Percentiles rank a stretch among this genome's conserved stretches.
Evolutionary conservation across 371 early-diverging fungal species (phyloP).

Genomic region (Actinomucor elegans): DNA sequence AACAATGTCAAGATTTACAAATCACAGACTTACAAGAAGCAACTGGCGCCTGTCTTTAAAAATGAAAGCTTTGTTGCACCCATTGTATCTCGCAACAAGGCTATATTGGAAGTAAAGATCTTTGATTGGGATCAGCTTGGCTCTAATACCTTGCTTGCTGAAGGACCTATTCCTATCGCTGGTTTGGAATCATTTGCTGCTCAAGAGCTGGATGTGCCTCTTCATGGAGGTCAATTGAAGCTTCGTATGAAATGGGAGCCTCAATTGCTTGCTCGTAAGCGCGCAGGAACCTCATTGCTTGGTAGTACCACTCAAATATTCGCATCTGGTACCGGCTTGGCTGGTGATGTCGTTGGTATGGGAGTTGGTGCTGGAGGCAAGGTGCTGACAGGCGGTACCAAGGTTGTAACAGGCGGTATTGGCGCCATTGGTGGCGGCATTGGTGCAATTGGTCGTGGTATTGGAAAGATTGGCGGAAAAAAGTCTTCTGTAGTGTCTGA

Average conservation of each 20-base stretch:
- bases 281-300: constrained; percentile 21
- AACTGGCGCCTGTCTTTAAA: constrained; percentile 71
- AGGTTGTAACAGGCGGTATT: constrained; percentile 27
- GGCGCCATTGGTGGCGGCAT: constrained; percentile 30
- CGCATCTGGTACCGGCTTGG: constrained; percentile 14
- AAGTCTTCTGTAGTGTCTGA: constrained; percentile 8
- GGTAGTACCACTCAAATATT: constrained; percentile 21
- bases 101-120: constrained; percentile 57
- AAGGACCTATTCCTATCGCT: constrained; percentile 20
- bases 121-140: constrained; percentile 78
- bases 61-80: constrained; percentile 67
- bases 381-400: constrained; percentile 18
- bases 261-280: constrained; percentile 28
- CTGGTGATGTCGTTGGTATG: constrained; percentile 19
- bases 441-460: constrained; percentile 25
- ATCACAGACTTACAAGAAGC: constrained; percentile 73
- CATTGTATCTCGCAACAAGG: constrained; percentile 44
- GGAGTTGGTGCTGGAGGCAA: constrained; percentile 33
- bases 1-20: constrained; percentile 76
- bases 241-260: constrained; percentile 35
- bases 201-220: constrained; percentile 11
- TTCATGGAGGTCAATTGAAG: constrained; percentile 13
- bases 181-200: constrained; percentile 22
- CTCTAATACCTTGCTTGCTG: constrained; percentile 49
- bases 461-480: constrained; percentile 22